Conservation (phyloP, 1,284 basidiomycete genomes). For the Puccinia coronata region DNA sequence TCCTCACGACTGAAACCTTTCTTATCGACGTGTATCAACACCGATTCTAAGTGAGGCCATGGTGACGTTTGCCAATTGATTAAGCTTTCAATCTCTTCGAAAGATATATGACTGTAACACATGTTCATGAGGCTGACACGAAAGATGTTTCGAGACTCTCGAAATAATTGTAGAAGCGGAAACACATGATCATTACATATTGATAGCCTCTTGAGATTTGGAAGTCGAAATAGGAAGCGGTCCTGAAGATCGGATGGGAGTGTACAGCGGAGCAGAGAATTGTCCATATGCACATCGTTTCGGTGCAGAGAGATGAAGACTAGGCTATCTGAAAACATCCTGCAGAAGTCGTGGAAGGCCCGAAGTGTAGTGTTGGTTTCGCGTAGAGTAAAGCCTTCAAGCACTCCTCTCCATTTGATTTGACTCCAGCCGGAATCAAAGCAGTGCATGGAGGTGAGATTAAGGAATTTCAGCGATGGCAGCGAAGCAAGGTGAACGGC, state of each 20-base stretch:
- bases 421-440: not conserved
- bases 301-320: not conserved
- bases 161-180: not conserved
- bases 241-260: too few relatives aligned
- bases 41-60: not conserved
- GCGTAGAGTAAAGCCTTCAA: not conserved
- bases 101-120: not conserved
- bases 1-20: not conserved
- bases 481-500: not conserved
- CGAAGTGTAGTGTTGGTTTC: not conserved
- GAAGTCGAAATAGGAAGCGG: not conserved
- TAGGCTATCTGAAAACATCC: not conserved
- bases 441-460: not conserved
- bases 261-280: not conserved
- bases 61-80: not conserved
- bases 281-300: not conserved
- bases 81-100: not conserved
- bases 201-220: not conserved
- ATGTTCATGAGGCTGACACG: not conserved
- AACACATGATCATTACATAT: not conserved
- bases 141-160: not conserved
- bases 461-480: not conserved
- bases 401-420: not conserved
- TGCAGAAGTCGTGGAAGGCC: not conserved
- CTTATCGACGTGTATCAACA: not conserved